Conservation (phyloP, 2,329 filamentous ascomycete genomes). For the Pleomassaria siparia region DNA sequence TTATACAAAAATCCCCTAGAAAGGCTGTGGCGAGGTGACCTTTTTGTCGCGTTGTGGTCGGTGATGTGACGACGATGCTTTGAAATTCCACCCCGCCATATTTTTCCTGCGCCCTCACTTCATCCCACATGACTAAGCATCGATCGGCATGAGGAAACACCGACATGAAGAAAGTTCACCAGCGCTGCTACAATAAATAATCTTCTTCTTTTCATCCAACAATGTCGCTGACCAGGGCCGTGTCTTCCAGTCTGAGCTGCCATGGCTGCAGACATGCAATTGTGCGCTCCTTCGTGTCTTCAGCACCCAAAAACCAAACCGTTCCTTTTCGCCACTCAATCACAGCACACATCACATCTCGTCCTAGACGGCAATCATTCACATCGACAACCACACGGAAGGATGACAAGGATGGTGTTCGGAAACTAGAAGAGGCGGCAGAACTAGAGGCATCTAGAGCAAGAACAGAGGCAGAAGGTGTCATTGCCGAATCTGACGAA, state of each 20-base stretch:
- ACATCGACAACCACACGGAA: slow-evolving; percentile 18
- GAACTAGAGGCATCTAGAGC: not conserved
- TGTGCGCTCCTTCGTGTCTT: slow-evolving; percentile 6
- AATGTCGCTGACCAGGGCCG: slow-evolving; percentile 28
- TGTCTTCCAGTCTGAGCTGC: slow-evolving; percentile 26
- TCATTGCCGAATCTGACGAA: not conserved
- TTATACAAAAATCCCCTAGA: not conserved
- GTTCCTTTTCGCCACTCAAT: slow-evolving; percentile 10
- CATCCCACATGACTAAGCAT: slow-evolving; percentile 26
- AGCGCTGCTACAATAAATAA: slow-evolving; percentile 8
- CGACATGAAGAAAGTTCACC: slow-evolving; percentile 7
- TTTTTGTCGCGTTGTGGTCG: not conserved
- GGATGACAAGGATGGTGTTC: slow-evolving; percentile 6
- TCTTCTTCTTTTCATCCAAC: slow-evolving; percentile 1
- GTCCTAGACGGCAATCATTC: slow-evolving; percentile 18
- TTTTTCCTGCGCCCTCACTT: slow-evolving; percentile 14
- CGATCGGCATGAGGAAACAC: slow-evolving; percentile 12
- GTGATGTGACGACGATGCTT: slow-evolving; percentile 18
- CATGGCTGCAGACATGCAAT: slow-evolving; percentile 21
- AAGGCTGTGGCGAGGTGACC: not conserved
- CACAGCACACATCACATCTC: slow-evolving; percentile 6
- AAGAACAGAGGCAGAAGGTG: not conserved
- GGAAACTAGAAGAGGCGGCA: not conserved
- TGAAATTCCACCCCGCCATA: slow-evolving; percentile 35
- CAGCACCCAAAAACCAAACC: slow-evolving; percentile 8